phyloP scores from a whole-genome alignment of 768 basidiomycete species.

The Pleurotus pulmonarius region DNA sequence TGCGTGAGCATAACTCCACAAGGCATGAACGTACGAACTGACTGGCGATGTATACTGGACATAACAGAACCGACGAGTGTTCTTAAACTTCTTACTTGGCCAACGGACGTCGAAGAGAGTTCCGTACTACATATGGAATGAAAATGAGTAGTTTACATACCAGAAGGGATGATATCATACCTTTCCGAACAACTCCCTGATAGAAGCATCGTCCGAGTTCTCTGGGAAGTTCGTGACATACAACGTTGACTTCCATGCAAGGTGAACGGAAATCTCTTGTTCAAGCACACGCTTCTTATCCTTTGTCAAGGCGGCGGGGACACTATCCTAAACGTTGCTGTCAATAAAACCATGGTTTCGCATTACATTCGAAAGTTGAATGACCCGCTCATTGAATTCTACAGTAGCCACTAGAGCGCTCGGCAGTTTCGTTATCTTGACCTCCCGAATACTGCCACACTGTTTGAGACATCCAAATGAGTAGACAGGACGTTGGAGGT shows the following conservation, averaged over 20 bases:
- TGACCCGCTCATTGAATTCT: conserved; percentile 73
- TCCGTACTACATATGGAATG: conserved; percentile 60
- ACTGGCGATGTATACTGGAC: conserved; percentile 88
- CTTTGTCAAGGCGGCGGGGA: conserved; percentile 87
- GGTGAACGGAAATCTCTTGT: conserved; percentile 77
- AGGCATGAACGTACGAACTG: conserved; percentile 20
- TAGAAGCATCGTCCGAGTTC: conserved; percentile 67
- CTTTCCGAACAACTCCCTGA: conserved; percentile 75
- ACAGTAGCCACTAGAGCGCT: conserved; percentile 74
- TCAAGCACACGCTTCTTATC: conserved; percentile 86
- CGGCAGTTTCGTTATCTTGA: conserved; percentile 67
- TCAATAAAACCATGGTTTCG: neutral
- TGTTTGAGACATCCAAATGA: conserved; percentile 24
- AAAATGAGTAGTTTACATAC: neutral
- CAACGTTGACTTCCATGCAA: conserved; percentile 91
- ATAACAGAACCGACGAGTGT: conserved; percentile 88
- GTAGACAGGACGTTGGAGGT: neutral
- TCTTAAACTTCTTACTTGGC: conserved; percentile 97
- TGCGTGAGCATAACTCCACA: neutral
- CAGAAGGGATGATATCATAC: conserved; percentile 36
- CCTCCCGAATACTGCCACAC: conserved; percentile 87
- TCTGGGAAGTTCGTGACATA: conserved; percentile 97
- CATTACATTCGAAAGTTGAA: conserved; percentile 12
- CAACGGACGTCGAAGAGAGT: conserved; percentile 91
- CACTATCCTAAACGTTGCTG: conserved; percentile 51